Conservation (phyloP, 441 rosid species). For the Syzygium syzygioides region DNA sequence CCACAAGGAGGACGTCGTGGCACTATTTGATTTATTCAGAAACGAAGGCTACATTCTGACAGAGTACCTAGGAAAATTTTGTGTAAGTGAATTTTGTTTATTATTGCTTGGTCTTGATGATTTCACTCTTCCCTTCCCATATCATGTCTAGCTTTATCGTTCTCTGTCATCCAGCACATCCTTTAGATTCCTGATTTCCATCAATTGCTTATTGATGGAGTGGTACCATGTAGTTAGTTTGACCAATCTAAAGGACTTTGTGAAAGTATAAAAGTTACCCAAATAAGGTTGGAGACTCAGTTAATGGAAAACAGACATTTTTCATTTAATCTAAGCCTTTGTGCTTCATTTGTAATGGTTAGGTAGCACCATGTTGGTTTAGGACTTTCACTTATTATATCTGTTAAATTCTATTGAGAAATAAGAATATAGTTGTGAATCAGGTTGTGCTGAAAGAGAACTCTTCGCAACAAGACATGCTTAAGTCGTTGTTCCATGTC, state of each 20-base stretch:
- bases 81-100: slow-evolving; percentile 39
- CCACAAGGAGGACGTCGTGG: slow-evolving; percentile 67
- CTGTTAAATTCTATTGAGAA: background rate
- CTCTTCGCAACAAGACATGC: slow-evolving; percentile 78
- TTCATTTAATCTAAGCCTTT: background rate
- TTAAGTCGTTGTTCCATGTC: slow-evolving; percentile 85
- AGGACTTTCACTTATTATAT: background rate
- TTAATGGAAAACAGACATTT: background rate
- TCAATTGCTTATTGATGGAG: background rate
- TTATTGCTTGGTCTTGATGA: background rate
- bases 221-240: background rate
- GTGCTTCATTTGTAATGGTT: background rate
- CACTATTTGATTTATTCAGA: slow-evolving; percentile 56
- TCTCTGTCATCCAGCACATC: background rate
- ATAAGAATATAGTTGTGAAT: slow-evolving; percentile 1
- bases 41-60: slow-evolving; percentile 82
- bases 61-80: slow-evolving; percentile 56
- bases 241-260: background rate
- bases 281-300: background rate
- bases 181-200: background rate
- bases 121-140: background rate
- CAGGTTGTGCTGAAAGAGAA: slow-evolving; percentile 92
- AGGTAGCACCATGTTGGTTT: background rate
- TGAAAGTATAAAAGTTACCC: background rate
- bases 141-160: background rate